Base-by-base conservation (phyloP, 1,284 basidiomycete genomes). In the Tilletia walkeri region DNA sequence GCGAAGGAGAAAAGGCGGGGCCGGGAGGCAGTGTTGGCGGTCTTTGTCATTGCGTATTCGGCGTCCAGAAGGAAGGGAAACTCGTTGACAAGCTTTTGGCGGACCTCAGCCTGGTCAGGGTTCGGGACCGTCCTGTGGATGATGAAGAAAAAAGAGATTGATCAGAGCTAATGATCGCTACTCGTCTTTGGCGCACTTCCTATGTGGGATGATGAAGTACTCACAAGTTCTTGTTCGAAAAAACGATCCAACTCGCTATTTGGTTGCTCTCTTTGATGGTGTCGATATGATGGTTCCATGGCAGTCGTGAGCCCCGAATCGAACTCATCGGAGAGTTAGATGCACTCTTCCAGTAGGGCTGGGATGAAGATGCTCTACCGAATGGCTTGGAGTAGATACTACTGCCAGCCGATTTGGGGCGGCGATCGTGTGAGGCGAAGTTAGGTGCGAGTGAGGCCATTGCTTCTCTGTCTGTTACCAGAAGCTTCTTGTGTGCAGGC, bases 1-100 rank as follows among this genome's bases (percentile, higher is more conserved):
- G 56, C 12, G 56, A 61, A 36, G 34, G 34, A 61, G 56, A 36
- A 61, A 7, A 61, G 36, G 7, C 56, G 20, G 14, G 56, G 34
- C 18, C 56, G 56, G 9, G 36, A 16, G 16, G 18, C 18, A 30
- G 7, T 30, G 9, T 7, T 34, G 5, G 20, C 7, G 9, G 14
- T 7, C 24, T 36, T 61, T 30, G 56, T 7, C 50, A 53, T n/a
- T 20, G 50, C 50, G 18, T 61, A 34, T 36, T 61, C 56, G 56
- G 56, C 56, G 5, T 61, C 56, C 18, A 61, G 56, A 30, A 61
- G 36, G 56, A 61, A 61, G 34, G 56, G 56, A 30, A 61, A 61
- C 14, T 61, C 24, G 56, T 18, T 30, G 56, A 61, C 56, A 10
- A 61, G 56, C 56, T 61, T 61, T 53, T 53, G 9, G 7, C 50